Base-by-base conservation (phyloP, 768 basidiomycete genomes). In the Amyloporia xantha region DNA sequence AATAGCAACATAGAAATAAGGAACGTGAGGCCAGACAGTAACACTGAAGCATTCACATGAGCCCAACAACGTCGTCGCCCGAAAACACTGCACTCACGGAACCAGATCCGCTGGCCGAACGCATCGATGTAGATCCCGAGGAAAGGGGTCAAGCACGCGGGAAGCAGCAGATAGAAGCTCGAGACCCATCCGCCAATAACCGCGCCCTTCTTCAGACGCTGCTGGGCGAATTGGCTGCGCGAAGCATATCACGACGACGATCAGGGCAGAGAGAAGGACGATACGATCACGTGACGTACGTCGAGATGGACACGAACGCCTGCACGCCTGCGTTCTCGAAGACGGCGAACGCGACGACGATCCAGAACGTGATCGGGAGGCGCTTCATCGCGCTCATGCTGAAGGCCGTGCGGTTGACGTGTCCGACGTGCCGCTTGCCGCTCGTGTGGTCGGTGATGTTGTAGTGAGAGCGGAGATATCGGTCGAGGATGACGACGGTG, bases 171-270 rank as follows among this genome's bases (percentile, higher is more conserved):
- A 56, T 71, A 72, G 60, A 72, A 68, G 51, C 67, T 70, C 3
- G 70, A 69, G 10, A 71, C 71, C 71, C 71, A 72, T 49, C 71
- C 70, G n/a, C 69, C 69, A 27, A 72, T 63, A 46, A 72, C 66
- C 24, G 71, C 71, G 39, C 70, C 70, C 55, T 70, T 68, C 56
- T 68, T 59, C 25, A 72, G 58, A 5, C 71, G 62, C 52, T 72
- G 70, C 52, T 72, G 70, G 9, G 68, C 67, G 44, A 70, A 68
- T 64, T 71, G 70, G 17, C 71, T 72, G 51, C 24, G 30, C 11
- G 42, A n/a, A 21, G 17, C 38, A 21, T 7, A 38, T 43, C 20
- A 51, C n/a, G 23, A n/a, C 40, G 25, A 9, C 45, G n/a, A 13
- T 12, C 27, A 36, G 21, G 25, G 23, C 7, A 28, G 37, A 19